Evolutionary conservation across 371 early-diverging fungal species (phyloP).

Genomic region (Saksenaea vasiformis): DNA sequence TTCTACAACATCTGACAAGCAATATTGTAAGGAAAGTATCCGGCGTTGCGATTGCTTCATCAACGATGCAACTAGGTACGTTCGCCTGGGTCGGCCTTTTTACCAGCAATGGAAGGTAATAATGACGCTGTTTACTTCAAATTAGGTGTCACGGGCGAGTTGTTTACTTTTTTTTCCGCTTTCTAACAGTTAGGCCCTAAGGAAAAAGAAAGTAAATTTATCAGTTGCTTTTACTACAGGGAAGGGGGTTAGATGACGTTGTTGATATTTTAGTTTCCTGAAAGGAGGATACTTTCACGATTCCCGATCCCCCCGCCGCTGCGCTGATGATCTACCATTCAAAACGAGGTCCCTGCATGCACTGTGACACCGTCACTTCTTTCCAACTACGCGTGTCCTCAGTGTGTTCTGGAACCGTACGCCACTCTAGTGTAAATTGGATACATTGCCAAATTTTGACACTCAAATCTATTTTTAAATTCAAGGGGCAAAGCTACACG

Average conservation of each 20-base stretch:
- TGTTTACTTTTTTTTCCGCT: no score
- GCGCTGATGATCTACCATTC: not conserved
- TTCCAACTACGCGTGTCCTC: not conserved
- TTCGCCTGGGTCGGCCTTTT: no score
- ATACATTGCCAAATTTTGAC: constrained; percentile 1
- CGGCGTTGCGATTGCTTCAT: no score
- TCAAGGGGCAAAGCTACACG: constrained; percentile 5
- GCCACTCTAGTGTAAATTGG: not conserved
- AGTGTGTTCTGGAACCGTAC: constrained; percentile 2
- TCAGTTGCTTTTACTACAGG: not conserved
- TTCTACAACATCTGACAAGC: no score
- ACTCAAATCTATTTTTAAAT: not conserved
- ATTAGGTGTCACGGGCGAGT: no score
- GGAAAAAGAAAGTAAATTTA: no score
- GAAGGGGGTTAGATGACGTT: not conserved
- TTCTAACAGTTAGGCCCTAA: no score
- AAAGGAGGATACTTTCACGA: not conserved
- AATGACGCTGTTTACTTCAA: no score
- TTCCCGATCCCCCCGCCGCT: not conserved
- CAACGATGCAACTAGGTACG: no score
- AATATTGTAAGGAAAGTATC: no score
- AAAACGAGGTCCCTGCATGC: constrained; percentile 1
- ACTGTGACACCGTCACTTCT: not conserved
- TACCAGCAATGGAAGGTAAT: no score
- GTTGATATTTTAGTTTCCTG: not conserved